Percentiles rank a stretch among this genome's conserved stretches.
These are phyloP conservation scores for Rheum nobile DNA, from an alignment of 148 eudicot genomes.

Conservation along the genomic window DNA sequence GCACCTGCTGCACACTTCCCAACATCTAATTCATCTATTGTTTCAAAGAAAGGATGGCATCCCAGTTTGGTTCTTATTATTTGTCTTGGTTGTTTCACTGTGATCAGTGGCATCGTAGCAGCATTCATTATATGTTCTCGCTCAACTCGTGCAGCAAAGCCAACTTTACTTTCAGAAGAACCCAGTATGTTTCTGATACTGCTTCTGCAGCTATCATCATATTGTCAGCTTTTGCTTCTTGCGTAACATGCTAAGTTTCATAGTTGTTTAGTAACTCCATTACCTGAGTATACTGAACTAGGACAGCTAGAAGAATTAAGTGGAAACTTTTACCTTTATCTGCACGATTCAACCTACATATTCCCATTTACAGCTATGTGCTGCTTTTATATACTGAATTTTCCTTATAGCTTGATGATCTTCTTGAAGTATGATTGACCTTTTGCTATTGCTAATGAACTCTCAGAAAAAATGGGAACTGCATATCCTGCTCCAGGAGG, in stretches of 20 bases:
- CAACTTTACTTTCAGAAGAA: slow-evolving; percentile 36
- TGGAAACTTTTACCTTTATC: background rate
- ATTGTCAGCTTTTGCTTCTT: background rate
- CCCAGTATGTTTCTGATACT: slow-evolving; percentile 34
- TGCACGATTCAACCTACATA: background rate
- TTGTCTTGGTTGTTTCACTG: slow-evolving; percentile 39
- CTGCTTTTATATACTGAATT: background rate
- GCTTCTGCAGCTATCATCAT: background rate
- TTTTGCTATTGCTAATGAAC: background rate
- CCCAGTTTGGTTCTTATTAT: slow-evolving; percentile 35
- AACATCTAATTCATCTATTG: slow-evolving; percentile 22
- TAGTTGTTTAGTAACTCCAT: background rate
- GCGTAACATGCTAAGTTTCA: background rate
- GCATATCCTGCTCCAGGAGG: slow-evolving; percentile 35
- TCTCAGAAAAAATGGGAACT: slow-evolving; percentile 40
- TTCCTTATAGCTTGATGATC: background rate
- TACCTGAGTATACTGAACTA: background rate
- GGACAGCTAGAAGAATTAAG: background rate
- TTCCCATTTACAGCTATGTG: background rate
- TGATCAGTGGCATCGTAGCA: slow-evolving; percentile 33
- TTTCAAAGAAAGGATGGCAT: slow-evolving; percentile 33
- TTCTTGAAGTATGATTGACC: background rate
- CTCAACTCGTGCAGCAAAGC: slow-evolving; percentile 33
- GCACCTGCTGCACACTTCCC: slow-evolving; percentile 33
- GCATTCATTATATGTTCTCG: slow-evolving; percentile 38